Conservation (phyloP, 108 stramenopile species). For the Skeletonema tropicum region DNA sequence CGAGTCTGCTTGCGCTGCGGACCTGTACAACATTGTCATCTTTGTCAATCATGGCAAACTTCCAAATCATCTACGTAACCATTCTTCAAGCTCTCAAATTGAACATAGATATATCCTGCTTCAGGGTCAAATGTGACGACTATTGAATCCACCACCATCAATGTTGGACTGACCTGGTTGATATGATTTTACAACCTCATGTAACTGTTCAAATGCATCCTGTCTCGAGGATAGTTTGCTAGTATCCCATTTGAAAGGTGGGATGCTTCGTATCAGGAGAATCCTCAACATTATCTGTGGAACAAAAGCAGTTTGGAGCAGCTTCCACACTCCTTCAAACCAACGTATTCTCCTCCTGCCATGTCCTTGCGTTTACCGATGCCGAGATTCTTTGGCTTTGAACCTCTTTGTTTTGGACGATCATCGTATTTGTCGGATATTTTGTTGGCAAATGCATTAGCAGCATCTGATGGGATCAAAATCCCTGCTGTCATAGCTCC, state of each 20-base stretch:
- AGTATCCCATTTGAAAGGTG: constrained; percentile 69
- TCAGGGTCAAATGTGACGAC: constrained; percentile 67
- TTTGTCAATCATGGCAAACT: constrained; percentile 52
- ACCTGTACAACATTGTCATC: constrained; percentile 61
- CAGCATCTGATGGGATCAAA: constrained; percentile 20
- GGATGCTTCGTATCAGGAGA: constrained; percentile 75
- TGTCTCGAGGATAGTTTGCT: constrained; percentile 33
- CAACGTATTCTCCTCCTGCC: constrained; percentile 72
- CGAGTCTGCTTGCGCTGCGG: constrained; percentile 72
- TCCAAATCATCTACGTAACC: constrained; percentile 84
- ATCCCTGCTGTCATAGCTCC: constrained; percentile 5
- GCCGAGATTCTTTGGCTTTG: constrained; percentile 78
- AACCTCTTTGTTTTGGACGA: constrained; percentile 81
- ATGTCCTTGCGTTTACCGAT: constrained; percentile 62
- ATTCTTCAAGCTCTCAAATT: constrained; percentile 85
- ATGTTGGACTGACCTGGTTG: constrained; percentile 77
- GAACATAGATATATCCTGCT: constrained; percentile 63
- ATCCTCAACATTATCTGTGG: constrained; percentile 65
- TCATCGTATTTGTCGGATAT: constrained; percentile 82
- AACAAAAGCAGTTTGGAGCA: constrained; percentile 91
- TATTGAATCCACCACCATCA: constrained; percentile 90
- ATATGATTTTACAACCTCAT: constrained; percentile 65
- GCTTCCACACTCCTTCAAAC: constrained; percentile 73
- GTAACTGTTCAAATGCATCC: constrained; percentile 66
- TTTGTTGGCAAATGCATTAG: constrained; percentile 78